These are phyloP conservation scores for Aplosporella prunicola DNA, from an alignment of 2,329 filamentous ascomycete genomes.

Conservation along the genomic window DNA sequence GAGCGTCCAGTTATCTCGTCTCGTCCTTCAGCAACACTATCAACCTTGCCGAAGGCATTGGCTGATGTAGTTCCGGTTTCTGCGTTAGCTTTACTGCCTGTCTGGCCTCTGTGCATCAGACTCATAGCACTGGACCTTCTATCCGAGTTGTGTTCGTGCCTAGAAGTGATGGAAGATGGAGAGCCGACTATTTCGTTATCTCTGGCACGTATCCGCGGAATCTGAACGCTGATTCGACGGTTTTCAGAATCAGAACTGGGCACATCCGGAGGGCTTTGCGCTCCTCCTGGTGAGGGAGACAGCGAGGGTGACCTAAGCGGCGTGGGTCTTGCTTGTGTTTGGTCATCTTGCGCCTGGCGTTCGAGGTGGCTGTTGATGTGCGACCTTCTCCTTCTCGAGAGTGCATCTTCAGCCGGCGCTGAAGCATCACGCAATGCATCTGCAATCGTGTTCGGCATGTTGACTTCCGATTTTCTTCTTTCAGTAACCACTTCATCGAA, in stretches of 20 bases:
- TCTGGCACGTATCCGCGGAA: conserved; percentile 14
- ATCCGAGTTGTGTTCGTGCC: conserved; percentile 19
- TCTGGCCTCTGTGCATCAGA: conserved; percentile 48
- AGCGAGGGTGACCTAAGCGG: conserved; percentile 22
- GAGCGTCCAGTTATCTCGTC: conserved; percentile 22
- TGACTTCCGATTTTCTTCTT: conserved; percentile 25
- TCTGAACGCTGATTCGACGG: too few species aligned
- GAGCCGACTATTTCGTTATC: conserved; percentile 4
- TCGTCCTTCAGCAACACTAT: conserved; percentile 35
- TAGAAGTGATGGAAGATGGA: conserved; percentile 13
- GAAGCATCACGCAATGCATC: conserved; percentile 89
- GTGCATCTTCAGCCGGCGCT: conserved; percentile 67
- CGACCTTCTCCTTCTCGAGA: conserved; percentile 36
- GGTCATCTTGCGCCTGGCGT: conserved; percentile 14
- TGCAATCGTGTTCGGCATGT: conserved; percentile 63
- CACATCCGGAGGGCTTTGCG: conserved; percentile 1
- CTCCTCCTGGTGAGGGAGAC: conserved; percentile 1
- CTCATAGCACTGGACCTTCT: conserved; percentile 50
- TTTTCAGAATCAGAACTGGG: neutral
- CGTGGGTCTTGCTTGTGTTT: conserved; percentile 7
- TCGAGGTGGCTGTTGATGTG: conserved; percentile 33
- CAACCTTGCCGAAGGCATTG: conserved; percentile 56
- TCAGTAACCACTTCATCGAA: conserved; percentile 27
- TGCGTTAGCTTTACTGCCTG: conserved; percentile 48
- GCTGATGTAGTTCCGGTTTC: conserved; percentile 55